Evolutionary conservation across 352 stramenopile species (phyloP), one percentile per base, ranked within the genome.

Genomic region (Nothophytophthora sp.): DNA sequence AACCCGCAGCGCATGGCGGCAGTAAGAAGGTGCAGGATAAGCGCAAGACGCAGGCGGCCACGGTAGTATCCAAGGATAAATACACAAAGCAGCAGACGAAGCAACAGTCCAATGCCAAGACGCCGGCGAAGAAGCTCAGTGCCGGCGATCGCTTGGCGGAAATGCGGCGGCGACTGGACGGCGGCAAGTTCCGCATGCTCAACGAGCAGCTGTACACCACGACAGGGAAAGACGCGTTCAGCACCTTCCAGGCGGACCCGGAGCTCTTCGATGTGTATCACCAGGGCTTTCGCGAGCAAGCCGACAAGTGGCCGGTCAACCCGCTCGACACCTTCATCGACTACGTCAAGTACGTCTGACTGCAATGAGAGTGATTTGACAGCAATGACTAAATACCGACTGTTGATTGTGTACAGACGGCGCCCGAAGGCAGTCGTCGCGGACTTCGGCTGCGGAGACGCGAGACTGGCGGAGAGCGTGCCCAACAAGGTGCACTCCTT

Each of bases 201-300:
- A 99, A 99, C 61, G 97, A 99, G 71, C 88, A 98, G 63, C 66
- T 99, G 13, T 99, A 99, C 73, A 99, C 96, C 5, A 97, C 70
- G 22, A 92, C 90, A n/a, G 97, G 96, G 16, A 48, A 76, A 8
- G 59, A 83, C 29, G 81, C 96, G 2, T 98, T 98, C 55, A 60
- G 82, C 29, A 86, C 88, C 20, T 99, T 99, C 70, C 88, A 95
- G 55, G 46, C 71, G 24, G 85, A 99, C 55, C 97, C 97, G 7
- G 81, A 96, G 43, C 83, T 99, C 50, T 99, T 99, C 60, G 87
- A 99, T 47, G 81, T 90, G 70, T 99, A 99, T 70, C 97, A 99
- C 64, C 81, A 96, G 39, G 97, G 97, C 30, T 99, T 99, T 70
- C 81, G 96, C n/a, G 95, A 98, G 72, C 96, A 99, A 79, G 93